Evolutionary conservation across 768 basidiomycete species (phyloP), one percentile per base, ranked within the genome.

Genomic region (Arthromyces matolae): DNA sequence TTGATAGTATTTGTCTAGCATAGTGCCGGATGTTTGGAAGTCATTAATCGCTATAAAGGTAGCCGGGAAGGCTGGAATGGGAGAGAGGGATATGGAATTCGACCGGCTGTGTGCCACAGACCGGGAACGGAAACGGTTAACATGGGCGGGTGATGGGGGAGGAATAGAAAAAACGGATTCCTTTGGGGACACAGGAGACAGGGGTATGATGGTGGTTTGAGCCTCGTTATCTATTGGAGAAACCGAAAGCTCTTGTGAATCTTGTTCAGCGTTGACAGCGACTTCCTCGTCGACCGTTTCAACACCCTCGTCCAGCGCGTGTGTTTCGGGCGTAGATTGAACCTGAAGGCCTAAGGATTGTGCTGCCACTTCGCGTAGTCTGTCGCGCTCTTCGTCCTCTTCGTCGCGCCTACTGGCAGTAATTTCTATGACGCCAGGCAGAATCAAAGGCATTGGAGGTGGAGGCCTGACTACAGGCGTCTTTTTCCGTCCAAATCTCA

Each of bases 351-450:
- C 89, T 38, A 91, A 81, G 10, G 84, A 79, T 57, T 87, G 82
- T 0, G 88, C 89, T 14, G 89, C 89, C 31, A 78, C 81, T 45
- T 85, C 83, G 25, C 86, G 71, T 25, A 91, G 67, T n/a, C 86
- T 78, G 52, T 85, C 79, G 8, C 89, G 78, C 56, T 90, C 88
- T 58, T 84, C 82, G 39, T 78, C 73, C 57, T 90, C 88, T 36
- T 71, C 76, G 53, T 86, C 80, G 38, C 71, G 68, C 37, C 66
- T 66, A 33, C 64, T 70, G 8, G 78, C 79, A 38, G 67, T 73
- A 41, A 90, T 88, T 61, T 90, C 86, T 47, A 90, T 84, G 41
- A 89, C 83, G 31, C 79, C 85, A 14, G 85, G 79, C 42, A 85
- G 67, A 33, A 83, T 62, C 22, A 79, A 62, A 18, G 72, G 71